phyloP scores from a whole-genome alignment of 306 rosid genomes.

The Pterocarpus santalinus region DNA sequence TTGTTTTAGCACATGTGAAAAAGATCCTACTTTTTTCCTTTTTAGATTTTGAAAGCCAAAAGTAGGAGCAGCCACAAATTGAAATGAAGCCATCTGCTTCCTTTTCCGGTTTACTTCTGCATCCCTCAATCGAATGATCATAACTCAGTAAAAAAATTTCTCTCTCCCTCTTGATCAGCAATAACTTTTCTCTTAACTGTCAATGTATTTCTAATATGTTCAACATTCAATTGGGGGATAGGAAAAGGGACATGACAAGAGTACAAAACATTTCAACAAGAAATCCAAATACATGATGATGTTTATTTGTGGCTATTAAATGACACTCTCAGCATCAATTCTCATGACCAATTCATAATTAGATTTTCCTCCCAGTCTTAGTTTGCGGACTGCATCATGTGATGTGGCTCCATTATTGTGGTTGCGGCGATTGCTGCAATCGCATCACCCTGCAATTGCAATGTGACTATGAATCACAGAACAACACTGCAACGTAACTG shows the following conservation, averaged over 20 bases:
- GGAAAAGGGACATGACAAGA: not conserved
- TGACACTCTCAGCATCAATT: constrained; percentile 5
- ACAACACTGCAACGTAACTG: no score
- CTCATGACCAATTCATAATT: constrained; percentile 23
- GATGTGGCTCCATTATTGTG: no score
- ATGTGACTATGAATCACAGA: no score
- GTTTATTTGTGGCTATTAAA: constrained; percentile 23
- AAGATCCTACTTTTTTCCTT: no score
- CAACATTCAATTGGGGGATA: not conserved
- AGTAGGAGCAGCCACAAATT: not conserved
- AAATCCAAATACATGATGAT: not conserved
- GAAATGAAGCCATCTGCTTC: not conserved
- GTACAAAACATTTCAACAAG: not conserved
- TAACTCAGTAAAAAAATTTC: no score
- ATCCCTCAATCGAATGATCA: not conserved
- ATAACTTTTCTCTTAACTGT: not conserved
- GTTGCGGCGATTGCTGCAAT: no score
- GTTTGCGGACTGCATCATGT: not conserved
- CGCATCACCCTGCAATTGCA: no score
- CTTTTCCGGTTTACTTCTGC: not conserved
- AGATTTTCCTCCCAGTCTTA: not conserved
- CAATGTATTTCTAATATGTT: not conserved
- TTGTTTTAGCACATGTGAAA: not conserved
- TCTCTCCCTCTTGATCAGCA: not conserved
- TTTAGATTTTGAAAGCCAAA: no score